Evolutionary conservation across 345 rosid species (phyloP), one percentile per base, ranked within the genome.

Genomic region (Punica granatum): DNA sequence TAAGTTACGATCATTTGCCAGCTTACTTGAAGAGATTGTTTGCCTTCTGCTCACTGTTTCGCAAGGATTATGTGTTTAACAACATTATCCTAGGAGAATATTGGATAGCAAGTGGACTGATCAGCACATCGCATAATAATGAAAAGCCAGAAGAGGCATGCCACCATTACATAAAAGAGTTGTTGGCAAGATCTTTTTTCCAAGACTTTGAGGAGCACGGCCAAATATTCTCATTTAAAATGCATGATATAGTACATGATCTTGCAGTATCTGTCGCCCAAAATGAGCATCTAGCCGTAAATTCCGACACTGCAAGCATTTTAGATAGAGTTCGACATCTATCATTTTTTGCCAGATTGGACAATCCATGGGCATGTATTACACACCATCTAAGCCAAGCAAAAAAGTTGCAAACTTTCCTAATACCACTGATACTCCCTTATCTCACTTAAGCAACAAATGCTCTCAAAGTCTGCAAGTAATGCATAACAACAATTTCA

Each of bases 221-320:
- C 41, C 34, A 32, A 36, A 7, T 14, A 39, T 49, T 48, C 23
- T 10, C 30, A 1, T 67, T 64, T 18, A 71, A 46, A 65, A 70
- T 68, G 69, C 78, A 71, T 35, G 75, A 71, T 39, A 54, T 74
- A 33, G 46, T 74, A 7, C 72, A 65, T 34, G 71, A 68, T 34
- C 75, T 71, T 3, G 75, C 73, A 64, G 60, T 62, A 25, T 65
- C 51, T 28, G 71, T 63, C 8, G 53, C 53, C 5, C n/a, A 18
- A 48, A 7, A 16, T 16, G 53, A 48, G 53, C 18, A 18, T 3
- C 16, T 18, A 16, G 4, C 25, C 6, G 7, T 48, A 12, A 1
- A 21, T 3, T 48, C 16, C 1, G 53, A 48, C 23, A 2, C 23
- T 0, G 1, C 53, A 3, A 12, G 23, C 53, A 48, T 48, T 21